These are phyloP conservation scores for Penicillium manginii DNA, from an alignment of 495 filamentous ascomycete species.

Conservation along the genomic window DNA sequence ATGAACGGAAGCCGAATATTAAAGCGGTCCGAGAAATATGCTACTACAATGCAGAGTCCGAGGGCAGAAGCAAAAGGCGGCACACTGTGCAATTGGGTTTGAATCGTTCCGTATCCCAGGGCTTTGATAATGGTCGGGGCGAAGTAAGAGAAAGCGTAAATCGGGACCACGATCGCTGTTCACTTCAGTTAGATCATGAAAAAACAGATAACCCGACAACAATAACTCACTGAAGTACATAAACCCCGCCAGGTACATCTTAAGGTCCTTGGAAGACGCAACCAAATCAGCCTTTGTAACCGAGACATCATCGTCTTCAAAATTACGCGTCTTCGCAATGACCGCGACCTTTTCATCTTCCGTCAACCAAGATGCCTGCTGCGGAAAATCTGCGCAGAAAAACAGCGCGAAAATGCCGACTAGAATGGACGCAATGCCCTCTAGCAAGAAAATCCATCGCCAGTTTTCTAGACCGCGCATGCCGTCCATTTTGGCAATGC, in stretches of 20 bases:
- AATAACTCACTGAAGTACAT: slow-evolving; percentile 29
- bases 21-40: slow-evolving; percentile 31
- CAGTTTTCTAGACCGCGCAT: slow-evolving; percentile 67
- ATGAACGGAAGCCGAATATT: slow-evolving; percentile 40
- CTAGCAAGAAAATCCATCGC: slow-evolving; percentile 76
- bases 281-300: slow-evolving; percentile 13
- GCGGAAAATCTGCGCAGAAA: slow-evolving; percentile 38
- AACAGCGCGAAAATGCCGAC: slow-evolving; percentile 33
- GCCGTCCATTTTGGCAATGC: slow-evolving; percentile 77
- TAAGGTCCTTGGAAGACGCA: slow-evolving; percentile 18
- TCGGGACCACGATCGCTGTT: slow-evolving; percentile 25
- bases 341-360: slow-evolving; percentile 27
- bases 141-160: slow-evolving; percentile 32
- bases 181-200: neutral
- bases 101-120: slow-evolving; percentile 45
- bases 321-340: slow-evolving; percentile 11
- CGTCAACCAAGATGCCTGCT: slow-evolving; percentile 30
- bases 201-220: neutral
- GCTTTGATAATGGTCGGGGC: slow-evolving; percentile 44
- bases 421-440: slow-evolving; percentile 25
- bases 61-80: slow-evolving; percentile 50
- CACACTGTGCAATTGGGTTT: slow-evolving; percentile 54
- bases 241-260: slow-evolving; percentile 26
- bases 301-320: slow-evolving; percentile 1
- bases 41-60: slow-evolving; percentile 60